Percentiles rank a stretch among this genome's conserved stretches.
phyloP scores from a whole-genome alignment of 2,329 filamentous ascomycete species.

The Dactylellina drechsleri region DNA sequence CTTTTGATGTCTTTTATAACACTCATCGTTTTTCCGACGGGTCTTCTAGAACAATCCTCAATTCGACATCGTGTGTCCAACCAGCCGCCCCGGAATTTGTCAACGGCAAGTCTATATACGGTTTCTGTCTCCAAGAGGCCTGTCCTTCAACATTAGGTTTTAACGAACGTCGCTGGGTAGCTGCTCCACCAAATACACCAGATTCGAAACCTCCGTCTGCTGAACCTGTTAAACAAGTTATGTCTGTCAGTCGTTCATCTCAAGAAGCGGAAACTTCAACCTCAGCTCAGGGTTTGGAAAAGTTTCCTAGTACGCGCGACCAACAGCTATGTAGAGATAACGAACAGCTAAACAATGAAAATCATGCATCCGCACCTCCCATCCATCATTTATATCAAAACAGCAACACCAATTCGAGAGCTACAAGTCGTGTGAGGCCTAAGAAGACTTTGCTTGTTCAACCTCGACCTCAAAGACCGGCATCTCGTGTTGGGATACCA shows the following conservation, averaged over 20 bases:
- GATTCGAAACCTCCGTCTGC: background rate
- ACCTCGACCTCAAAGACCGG: slow-evolving; percentile 10
- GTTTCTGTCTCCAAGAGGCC: slow-evolving; percentile 16
- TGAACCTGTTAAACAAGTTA: no score
- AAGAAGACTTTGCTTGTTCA: slow-evolving; percentile 5
- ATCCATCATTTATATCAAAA: no score
- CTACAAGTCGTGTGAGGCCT: background rate
- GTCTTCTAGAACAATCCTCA: slow-evolving; percentile 25
- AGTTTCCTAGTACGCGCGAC: no score
- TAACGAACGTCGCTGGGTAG: background rate
- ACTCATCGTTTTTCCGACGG: slow-evolving; percentile 32
- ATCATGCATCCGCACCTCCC: no score
- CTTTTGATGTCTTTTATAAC: slow-evolving; percentile 51
- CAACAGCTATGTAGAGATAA: no score
- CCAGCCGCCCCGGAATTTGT: background rate
- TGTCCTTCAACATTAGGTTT: background rate
- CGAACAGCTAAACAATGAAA: no score
- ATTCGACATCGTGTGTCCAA: background rate
- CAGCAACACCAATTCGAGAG: no score
- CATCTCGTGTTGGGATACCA: slow-evolving; percentile 23
- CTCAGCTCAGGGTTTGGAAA: no score
- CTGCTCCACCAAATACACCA: slow-evolving; percentile 12
- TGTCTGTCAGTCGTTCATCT: no score
- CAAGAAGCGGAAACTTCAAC: no score
- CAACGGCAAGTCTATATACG: slow-evolving; percentile 43